Percentiles rank a stretch among this genome's conserved stretches.
Conservation (phyloP, 2,329 filamentous ascomycete species). For the Cylindrodendrum hubeiense region DNA sequence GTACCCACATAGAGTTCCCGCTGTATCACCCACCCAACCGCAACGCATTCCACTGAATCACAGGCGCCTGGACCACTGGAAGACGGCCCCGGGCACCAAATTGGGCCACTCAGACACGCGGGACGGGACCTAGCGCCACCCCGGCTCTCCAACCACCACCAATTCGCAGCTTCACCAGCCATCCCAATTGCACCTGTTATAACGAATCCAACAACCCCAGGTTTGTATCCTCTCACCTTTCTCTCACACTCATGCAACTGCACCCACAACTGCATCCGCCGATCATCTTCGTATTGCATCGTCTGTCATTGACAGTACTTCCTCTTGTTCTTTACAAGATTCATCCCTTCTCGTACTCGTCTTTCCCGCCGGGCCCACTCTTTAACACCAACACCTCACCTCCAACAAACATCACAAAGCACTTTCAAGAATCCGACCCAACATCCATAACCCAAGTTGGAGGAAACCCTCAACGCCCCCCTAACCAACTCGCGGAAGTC, state of each 20-base stretch:
- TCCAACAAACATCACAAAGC: background rate
- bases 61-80: conserved; percentile 23
- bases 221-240: conserved; percentile 17
- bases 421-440: background rate
- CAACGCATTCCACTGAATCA: background rate
- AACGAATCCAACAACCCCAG: conserved; percentile 33
- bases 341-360: background rate
- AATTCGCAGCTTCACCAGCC: conserved; percentile 42
- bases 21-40: conserved; percentile 1
- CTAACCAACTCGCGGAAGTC: background rate
- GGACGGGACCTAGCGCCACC: conserved; percentile 29
- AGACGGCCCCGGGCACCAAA: conserved; percentile 30
- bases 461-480: background rate
- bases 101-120: conserved; percentile 1
- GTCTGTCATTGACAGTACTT: background rate
- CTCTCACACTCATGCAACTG: conserved; percentile 29
- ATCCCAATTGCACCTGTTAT: conserved; percentile 43
- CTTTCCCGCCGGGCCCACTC: background rate
- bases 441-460: background rate
- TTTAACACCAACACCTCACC: background rate
- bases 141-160: conserved; percentile 42
- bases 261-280: background rate
- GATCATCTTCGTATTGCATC: background rate
- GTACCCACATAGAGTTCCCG: conserved; percentile 8
- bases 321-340: background rate